These are phyloP conservation scores for Aspergillus tamarii DNA, from an alignment of 2,329 filamentous ascomycete species.

Conservation along the genomic window DNA sequence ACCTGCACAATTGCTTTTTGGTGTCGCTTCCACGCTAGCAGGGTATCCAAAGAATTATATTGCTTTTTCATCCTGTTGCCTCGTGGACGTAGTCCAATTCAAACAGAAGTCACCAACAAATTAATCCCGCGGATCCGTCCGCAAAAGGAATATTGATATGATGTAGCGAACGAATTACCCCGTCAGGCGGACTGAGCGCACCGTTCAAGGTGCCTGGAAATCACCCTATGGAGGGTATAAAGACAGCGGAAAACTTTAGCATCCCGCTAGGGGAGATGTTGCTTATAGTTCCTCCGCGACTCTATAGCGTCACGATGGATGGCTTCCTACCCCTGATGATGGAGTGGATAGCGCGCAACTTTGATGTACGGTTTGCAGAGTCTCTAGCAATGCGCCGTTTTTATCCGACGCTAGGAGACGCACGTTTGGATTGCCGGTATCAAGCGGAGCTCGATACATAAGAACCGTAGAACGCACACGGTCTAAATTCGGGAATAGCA, in stretches of 20 bases:
- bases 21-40: not conserved
- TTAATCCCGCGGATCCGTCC: not conserved
- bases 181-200: constrained; percentile 14
- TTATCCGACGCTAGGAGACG: constrained; percentile 12
- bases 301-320: not conserved
- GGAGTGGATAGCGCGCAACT: not conserved
- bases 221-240: not conserved
- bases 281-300: not conserved
- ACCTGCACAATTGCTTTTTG: not conserved
- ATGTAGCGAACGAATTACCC: constrained; percentile 10
- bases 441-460: not conserved
- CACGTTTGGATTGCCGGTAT: constrained; percentile 5
- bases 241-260: not conserved
- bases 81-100: constrained; percentile 7
- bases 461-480: not conserved
- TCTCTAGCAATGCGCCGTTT: constrained; percentile 14
- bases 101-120: not conserved
- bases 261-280: not conserved
- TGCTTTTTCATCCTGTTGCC: constrained; percentile 5
- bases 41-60: not conserved
- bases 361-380: not conserved
- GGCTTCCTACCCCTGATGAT: constrained; percentile 1
- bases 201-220: constrained; percentile 14
- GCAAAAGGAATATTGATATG: not conserved
- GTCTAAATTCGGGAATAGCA: constrained; percentile 5